A percentile compares a stretch with the other conserved stretches of the same genome.
Conservation (phyloP, 2,329 filamentous ascomycete genomes). For the Penicillium sp. region DNA sequence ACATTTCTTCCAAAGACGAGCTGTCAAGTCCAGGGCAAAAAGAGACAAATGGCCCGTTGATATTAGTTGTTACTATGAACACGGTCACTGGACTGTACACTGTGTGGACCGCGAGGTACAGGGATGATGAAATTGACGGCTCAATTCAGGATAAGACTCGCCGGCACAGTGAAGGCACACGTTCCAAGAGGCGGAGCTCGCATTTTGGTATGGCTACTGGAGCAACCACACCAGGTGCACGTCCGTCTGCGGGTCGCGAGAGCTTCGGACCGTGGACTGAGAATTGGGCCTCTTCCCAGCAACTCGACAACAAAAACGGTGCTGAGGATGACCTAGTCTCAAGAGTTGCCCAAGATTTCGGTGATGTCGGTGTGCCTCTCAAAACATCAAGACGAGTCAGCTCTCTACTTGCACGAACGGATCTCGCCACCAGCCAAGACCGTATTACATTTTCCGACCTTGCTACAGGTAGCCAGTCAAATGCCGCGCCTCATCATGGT, state of each 20-base stretch:
- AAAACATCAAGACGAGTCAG: slow-evolving; percentile 78
- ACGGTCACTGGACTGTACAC: slow-evolving; percentile 74
- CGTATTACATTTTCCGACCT: slow-evolving; percentile 77
- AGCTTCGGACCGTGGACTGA: slow-evolving; percentile 66
- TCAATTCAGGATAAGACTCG: slow-evolving; percentile 44
- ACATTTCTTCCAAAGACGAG: slow-evolving; percentile 71
- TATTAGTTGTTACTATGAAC: slow-evolving; percentile 80
- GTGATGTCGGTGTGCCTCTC: slow-evolving; percentile 55
- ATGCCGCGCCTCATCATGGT: slow-evolving; percentile 43
- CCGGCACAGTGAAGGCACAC: slow-evolving; percentile 61
- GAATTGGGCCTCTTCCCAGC: slow-evolving; percentile 42
- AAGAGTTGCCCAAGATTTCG: slow-evolving; percentile 69
- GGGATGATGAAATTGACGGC: slow-evolving; percentile 64
- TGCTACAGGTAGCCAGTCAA: slow-evolving; percentile 50
- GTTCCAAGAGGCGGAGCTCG: slow-evolving; percentile 68
- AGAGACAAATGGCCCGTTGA: slow-evolving; percentile 56
- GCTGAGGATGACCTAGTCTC: slow-evolving; percentile 65
- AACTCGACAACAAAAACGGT: slow-evolving; percentile 17
- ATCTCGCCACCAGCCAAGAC: slow-evolving; percentile 83
- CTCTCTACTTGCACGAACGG: slow-evolving; percentile 83
- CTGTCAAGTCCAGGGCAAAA: slow-evolving; percentile 28
- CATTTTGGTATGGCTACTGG: slow-evolving; percentile 68
- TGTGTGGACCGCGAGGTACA: slow-evolving; percentile 80
- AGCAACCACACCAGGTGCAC: slow-evolving; percentile 69
- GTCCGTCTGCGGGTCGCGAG: slow-evolving; percentile 70